phyloP scores from a whole-genome alignment of 1,139 yeast genomes.

The Taphrina flavorubra region DNA sequence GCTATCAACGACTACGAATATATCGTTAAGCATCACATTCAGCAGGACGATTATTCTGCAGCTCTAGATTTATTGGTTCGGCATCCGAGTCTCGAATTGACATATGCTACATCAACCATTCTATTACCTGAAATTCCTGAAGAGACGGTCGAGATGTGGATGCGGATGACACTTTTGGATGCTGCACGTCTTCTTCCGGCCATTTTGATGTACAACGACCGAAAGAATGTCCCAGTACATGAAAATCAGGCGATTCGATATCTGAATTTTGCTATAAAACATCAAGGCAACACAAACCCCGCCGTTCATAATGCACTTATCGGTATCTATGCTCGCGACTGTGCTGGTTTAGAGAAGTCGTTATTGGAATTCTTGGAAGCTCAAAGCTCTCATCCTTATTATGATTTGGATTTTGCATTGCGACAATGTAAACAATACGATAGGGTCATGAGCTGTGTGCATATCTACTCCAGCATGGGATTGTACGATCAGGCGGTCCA shows the following conservation, averaged over 20 bases:
- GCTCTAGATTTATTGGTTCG: slow-evolving; percentile 67
- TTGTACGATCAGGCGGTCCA: slow-evolving; percentile 81
- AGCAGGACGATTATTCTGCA: slow-evolving; percentile 72
- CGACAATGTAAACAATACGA: slow-evolving; percentile 70
- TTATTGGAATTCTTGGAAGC: slow-evolving; percentile 59
- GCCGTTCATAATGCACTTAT: slow-evolving; percentile 73
- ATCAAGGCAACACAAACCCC: slow-evolving; percentile 58
- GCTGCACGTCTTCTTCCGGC: slow-evolving; percentile 76
- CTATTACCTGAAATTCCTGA: slow-evolving; percentile 71
- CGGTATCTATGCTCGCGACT: slow-evolving; percentile 71
- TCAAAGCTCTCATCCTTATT: slow-evolving; percentile 51
- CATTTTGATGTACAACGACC: slow-evolving; percentile 65
- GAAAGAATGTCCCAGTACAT: slow-evolving; percentile 23
- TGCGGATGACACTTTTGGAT: slow-evolving; percentile 61
- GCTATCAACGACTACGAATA: slow-evolving; percentile 70
- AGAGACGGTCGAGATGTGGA: slow-evolving; percentile 80
- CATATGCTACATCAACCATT: slow-evolving; percentile 71
- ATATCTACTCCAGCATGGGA: slow-evolving; percentile 68
- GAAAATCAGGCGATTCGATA: slow-evolving; percentile 72
- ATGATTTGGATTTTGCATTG: slow-evolving; percentile 75
- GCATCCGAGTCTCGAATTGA: slow-evolving; percentile 57
- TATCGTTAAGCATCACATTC: slow-evolving; percentile 72
- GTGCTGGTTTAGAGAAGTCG: slow-evolving; percentile 55
- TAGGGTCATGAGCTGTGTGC: slow-evolving; percentile 69
- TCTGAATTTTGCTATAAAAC: slow-evolving; percentile 64